Base-by-base conservation (phyloP, 2,329 filamentous ascomycete genomes). In the Trichoderma sp. region DNA sequence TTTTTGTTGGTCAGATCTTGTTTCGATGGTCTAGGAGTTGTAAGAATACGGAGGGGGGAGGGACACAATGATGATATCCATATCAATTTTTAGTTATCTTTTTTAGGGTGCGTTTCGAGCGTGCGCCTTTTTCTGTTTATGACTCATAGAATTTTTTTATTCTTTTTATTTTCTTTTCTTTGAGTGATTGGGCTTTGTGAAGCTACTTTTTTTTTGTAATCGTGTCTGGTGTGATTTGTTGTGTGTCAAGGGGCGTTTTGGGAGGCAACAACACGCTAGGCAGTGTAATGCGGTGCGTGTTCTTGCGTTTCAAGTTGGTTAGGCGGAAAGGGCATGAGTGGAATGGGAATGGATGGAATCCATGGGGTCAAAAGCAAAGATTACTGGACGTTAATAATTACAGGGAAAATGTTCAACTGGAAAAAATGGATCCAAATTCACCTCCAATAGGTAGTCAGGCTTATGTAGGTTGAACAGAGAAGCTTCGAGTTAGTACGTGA, bases 31-130 rank as follows among this genome's bases (percentile, higher is more conserved):
- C 12, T 34, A 7, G 32, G n/a, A n/a, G 64, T 58, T 67, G 64
- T 67, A 58, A 58, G 64, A 67, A 34, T 67, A 39, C 55, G n/a
- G 23, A 28, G 30, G n/a, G 47, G 9, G 36, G 12, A n/a, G 39
- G 43, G 43, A 34, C 17, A 17, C 39, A 30, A 67, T 67, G 50
- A 67, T 67, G 64, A 67, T 67, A 67, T 67, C 64, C 53, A 55
- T 67, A 67, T 57, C 64, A 55, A 30, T 67, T 67, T 67, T 43
- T 39, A 58, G 64, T 67, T 57, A 20, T 43, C 23, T 23, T 23
- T 20, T 26, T 55, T 30, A 39, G n/a, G 32, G 32, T 43, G 20
- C 34, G 23, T 34, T 20, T 63, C 28, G 30, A 61, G 57, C 57
- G 57, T 61, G 57, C 15, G 61, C 36, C 61, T 43, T 26, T 57